Evolutionary conservation across 163 green algal species (phyloP), one percentile per base, ranked within the genome.

Genomic region (Scenedesmus sp.): DNA sequence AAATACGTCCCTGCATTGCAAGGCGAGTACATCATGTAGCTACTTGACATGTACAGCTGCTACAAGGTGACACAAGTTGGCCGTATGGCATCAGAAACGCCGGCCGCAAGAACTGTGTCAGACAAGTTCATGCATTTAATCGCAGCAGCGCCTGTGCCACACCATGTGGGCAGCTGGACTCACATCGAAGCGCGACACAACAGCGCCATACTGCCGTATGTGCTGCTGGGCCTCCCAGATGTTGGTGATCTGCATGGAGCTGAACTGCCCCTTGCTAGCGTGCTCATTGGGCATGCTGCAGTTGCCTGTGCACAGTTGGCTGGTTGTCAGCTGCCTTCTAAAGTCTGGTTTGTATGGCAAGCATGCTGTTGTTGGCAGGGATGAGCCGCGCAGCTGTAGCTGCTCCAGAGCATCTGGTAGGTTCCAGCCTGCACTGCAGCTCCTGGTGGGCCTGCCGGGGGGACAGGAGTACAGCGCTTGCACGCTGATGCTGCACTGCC

Each of bases 151-250:
- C 22, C 59, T n/a, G n/a, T n/a, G n/a, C n/a, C n/a, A n/a, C n/a
- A n/a, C n/a, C n/a, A n/a, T n/a, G n/a, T n/a, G n/a, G n/a, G n/a
- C n/a, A n/a, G n/a, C n/a, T n/a, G n/a, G n/a, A 72, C 59, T 72
- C 22, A 87, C 51, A 35, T 87, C 82, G 79, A 87, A 87, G 30
- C 82, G 51, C 20, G 82, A 56, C 51, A 78, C 82, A 22, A 87
- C 82, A 51, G 18, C 35, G 20, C 82, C 82, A 53, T 53, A 87
- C 30, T 20, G 51, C 15, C 51, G 18, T 15, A 87, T 87, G 33
- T 78, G 51, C 18, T 53, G 30, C 51, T 87, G 82, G 9, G 82
- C 82, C 24, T 76, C 33, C 82, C 82, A 87, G 4, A 79, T 79
- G 20, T 15, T 59, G 56, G n/a, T 79, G 20, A 81, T 49, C 37